Evolutionary conservation across 2,329 filamentous ascomycete genomes (phyloP), one percentile per base, ranked within the genome.

Genomic region (Hymenotorrendiella dingleyae): DNA sequence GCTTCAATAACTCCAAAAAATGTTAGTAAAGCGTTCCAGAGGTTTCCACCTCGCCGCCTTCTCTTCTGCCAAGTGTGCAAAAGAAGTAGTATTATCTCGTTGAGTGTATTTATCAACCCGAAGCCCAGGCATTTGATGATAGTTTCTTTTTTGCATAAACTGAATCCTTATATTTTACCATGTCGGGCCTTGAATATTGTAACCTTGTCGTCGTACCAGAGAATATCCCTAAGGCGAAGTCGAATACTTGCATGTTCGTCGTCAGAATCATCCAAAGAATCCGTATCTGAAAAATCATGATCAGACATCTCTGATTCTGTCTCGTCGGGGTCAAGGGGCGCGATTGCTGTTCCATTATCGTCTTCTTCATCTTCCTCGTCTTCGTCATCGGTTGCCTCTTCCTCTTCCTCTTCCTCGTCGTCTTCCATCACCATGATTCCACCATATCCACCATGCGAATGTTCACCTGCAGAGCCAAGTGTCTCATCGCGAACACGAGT

Each of bases 191-290:
- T 85, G 66, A 91, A 91, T 45, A 91, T 82, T 21, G 83, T 80
- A 40, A 88, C 79, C 63, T 87, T 86, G 60, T 91, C 86, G 60
- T 91, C 86, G 56, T 88, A 90, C 63, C 88, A 91, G 49, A 90
- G 64, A 50, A 93, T 91, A 67, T 91, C 85, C 48, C 84, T 71
- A 52, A 91, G 67, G 42, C 79, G 73, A 46, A 90, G 71, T 54
- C 73, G 67, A 22, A 63, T 58, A 39, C 61, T 64, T 28, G 67
- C 62, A 12, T 54, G 53, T 17, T 53, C 56, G 26, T 69, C 65
- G 5, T 67, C 66, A 16, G 72, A 72, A 26, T 72, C 70, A 50
- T 68, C 59, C 36, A 71, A 70, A 4, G 70, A 73, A 48, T 77
- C 74, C 11, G 65, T 63, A 42, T 71, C 68, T 35, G 69, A 72